Conservation (phyloP, 2,329 filamentous ascomycete species). For the Beauveria sp. region DNA sequence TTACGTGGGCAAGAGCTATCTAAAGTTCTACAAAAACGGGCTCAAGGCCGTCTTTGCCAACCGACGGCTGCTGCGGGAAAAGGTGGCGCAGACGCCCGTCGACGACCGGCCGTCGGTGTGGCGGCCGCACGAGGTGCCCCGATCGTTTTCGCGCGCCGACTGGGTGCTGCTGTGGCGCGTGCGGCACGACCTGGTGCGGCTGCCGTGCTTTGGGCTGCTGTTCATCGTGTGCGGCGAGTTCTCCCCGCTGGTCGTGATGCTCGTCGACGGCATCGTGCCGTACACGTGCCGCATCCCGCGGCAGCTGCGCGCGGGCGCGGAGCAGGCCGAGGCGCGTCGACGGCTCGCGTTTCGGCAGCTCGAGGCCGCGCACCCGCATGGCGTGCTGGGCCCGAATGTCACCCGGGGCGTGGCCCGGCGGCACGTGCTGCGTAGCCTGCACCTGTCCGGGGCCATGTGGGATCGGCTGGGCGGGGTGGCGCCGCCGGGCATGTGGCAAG, state of each 20-base stretch:
- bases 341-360: constrained; percentile 39
- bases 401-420: constrained; percentile 22
- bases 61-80: constrained; percentile 41
- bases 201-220: constrained; percentile 71
- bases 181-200: constrained; percentile 63
- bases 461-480: constrained; percentile 38
- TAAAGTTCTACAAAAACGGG: constrained; percentile 81
- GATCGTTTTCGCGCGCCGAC: constrained; percentile 50
- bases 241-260: constrained; percentile 70
- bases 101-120: constrained; percentile 44
- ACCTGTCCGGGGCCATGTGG: constrained; percentile 41
- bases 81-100: constrained; percentile 35
- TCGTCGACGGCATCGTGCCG: constrained; percentile 64
- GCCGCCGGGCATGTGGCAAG: constrained; percentile 44
- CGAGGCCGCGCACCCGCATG: constrained; percentile 25
- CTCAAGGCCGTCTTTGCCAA: constrained; percentile 69
- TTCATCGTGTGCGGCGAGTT: constrained; percentile 78
- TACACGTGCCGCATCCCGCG: constrained; percentile 74
- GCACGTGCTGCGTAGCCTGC: constrained; percentile 36
- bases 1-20: constrained; percentile 64
- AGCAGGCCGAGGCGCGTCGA: constrained; percentile 47
- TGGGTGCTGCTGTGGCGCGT: constrained; percentile 64
- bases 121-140: constrained; percentile 25
- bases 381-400: constrained; percentile 27
- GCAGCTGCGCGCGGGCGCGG: constrained; percentile 55